phyloP scores from a whole-genome alignment of 2,329 filamentous ascomycete species.

The Aspergillus fumigatiaffinis region DNA sequence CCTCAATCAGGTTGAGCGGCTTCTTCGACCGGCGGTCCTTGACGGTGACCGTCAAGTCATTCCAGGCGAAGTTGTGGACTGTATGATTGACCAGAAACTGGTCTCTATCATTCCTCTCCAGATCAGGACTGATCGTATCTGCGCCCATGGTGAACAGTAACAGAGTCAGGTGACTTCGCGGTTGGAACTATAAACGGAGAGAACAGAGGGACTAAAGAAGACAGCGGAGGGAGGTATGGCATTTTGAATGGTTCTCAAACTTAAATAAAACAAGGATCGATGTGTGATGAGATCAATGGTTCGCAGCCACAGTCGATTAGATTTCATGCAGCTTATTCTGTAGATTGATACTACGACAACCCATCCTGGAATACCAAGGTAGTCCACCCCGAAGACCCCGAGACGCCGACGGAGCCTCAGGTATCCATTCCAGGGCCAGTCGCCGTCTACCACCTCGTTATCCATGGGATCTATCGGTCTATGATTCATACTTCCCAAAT shows the following conservation, averaged over 20 bases:
- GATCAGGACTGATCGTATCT: conserved; percentile 14
- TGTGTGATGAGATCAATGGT: background rate
- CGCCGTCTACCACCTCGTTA: background rate
- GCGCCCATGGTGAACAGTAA: background rate
- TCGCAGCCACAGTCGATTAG: background rate
- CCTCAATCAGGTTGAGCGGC: conserved; percentile 59
- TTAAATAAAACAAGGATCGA: background rate
- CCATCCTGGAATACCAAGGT: background rate
- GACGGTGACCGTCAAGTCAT: conserved; percentile 64
- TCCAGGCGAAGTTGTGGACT: conserved; percentile 64
- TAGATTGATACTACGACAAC: background rate
- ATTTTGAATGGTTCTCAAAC: background rate
- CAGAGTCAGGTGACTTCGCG: background rate
- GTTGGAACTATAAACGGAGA: background rate
- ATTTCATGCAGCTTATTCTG: background rate
- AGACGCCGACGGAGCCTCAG: background rate
- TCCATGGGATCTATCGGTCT: background rate
- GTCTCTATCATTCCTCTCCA: conserved; percentile 27
- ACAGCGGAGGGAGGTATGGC: background rate
- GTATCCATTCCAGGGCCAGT: background rate
- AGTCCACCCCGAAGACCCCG: background rate
- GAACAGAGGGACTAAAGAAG: background rate
- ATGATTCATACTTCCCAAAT: background rate
- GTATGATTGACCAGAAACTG: conserved; percentile 52
- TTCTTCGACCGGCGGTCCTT: conserved; percentile 65